Conservation (phyloP, 1,284 basidiomycete species). For the Serendipita sp. region DNA sequence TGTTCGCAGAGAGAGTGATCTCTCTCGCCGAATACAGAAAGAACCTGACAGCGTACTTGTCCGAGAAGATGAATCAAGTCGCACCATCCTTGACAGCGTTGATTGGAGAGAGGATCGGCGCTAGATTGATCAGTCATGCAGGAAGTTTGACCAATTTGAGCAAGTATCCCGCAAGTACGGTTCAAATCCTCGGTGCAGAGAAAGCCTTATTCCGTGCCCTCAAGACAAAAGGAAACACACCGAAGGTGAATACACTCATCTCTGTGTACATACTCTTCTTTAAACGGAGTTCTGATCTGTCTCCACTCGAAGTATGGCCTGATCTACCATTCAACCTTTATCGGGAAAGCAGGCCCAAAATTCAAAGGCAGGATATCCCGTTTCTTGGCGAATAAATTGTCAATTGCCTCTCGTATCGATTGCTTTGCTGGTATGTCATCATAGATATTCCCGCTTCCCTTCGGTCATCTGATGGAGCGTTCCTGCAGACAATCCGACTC, state of each 20-base stretch:
- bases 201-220: constrained; percentile 95
- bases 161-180: constrained; percentile 97
- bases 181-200: constrained; percentile 96
- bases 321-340: constrained; percentile 89
- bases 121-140: constrained; percentile 92
- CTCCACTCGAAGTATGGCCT: constrained; percentile 59
- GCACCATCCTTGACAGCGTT: constrained; percentile 91
- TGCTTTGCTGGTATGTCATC: constrained; percentile 68
- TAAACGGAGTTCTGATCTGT: constrained; percentile 6
- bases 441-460: background rate
- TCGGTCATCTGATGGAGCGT: background rate
- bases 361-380: constrained; percentile 97
- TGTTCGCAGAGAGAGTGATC: constrained; percentile 84
- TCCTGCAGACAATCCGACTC: constrained; percentile 60
- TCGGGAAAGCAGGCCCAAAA: constrained; percentile 87
- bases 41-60: constrained; percentile 76
- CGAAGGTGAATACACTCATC: constrained; percentile 50
- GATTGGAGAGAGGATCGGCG: constrained; percentile 90
- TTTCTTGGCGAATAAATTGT: constrained; percentile 98
- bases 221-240: constrained; percentile 98
- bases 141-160: constrained; percentile 92
- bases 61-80: constrained; percentile 97
- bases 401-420: constrained; percentile 95
- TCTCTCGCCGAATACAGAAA: constrained; percentile 91
- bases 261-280: background rate